Evolutionary conservation across 768 basidiomycete genomes (phyloP), one percentile per base, ranked within the genome.

Genomic region (Agaricus blazei): DNA sequence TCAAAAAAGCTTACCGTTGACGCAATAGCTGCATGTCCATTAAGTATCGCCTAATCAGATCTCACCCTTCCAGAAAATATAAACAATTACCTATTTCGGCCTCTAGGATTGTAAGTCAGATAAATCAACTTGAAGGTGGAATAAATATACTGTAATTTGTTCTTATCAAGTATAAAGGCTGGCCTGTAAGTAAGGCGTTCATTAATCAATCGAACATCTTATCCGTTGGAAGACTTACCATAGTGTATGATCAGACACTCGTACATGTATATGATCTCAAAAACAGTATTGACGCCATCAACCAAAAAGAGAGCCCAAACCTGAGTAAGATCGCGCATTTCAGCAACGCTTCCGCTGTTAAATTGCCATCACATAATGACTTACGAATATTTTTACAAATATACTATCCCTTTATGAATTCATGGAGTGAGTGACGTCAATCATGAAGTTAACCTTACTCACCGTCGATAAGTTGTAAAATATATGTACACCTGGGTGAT

Each of bases 401-500:
- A 58, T 41, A 27, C 64, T 70, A 58, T 82, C 80, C 9, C 78
- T 81, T 50, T 2, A 34, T n/a, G 19, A 23, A 14, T 31, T 11
- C 6, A 6, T 41, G 4, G 26, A 14, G 12, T 14, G 40, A 15
- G 40, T 29, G 15, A 11, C 34, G 11, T 19, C 34, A 34, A 34
- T 34, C 2, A 11, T 34, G 2, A 34, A 34, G 9, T 9, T 19
- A 7, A 34, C 11, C 34, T 6, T 11, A 34, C 34, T 34, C 19
- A 64, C 65, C 53, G 52, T 24, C 61, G 62, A 45, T 64, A 64
- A 60, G 72, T 68, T 46, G 69, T 72, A 61, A 70, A 76, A 62
- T 82, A 82, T 7, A 82, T 40, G 56, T 76, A 75, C 9, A 72
- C 65, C 63, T 83, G 75, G 0, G 72, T 72, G 49, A 76, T 72